Evolutionary conservation across 148 eudicot species (phyloP).

Genomic region (Heliosperma pusillum): DNA sequence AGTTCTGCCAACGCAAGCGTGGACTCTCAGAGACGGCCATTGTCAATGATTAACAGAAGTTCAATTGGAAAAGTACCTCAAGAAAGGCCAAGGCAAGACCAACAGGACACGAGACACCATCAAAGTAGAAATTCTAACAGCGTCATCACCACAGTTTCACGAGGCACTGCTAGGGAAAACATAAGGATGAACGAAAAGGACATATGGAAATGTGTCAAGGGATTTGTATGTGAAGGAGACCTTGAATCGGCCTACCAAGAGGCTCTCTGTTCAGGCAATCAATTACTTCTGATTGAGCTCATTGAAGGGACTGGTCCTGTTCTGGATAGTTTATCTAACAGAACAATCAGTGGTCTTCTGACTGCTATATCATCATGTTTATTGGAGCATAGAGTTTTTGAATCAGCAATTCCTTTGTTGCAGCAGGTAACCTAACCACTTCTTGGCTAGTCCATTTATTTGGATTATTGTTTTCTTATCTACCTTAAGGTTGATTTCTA

Average conservation of each 20-base stretch:
- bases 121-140: slow-evolving; percentile 35
- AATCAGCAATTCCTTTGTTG: slow-evolving; percentile 71
- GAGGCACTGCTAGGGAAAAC: slow-evolving; percentile 31
- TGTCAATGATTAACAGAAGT: slow-evolving; percentile 39
- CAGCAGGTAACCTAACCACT: slow-evolving; percentile 57
- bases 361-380: slow-evolving; percentile 47
- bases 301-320: slow-evolving; percentile 81
- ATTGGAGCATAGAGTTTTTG: slow-evolving; percentile 49
- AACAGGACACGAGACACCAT: slow-evolving; percentile 19
- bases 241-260: slow-evolving; percentile 73
- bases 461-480: not conserved
- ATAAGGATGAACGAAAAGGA: slow-evolving; percentile 33
- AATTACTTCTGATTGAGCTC: slow-evolving; percentile 62
- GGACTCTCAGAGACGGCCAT: slow-evolving; percentile 38
- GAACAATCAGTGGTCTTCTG: slow-evolving; percentile 53
- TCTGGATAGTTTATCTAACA: slow-evolving; percentile 59
- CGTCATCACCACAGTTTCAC: slow-evolving; percentile 26
- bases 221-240: slow-evolving; percentile 54
- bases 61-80: slow-evolving; percentile 28
- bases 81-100: slow-evolving; percentile 28
- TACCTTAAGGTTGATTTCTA: too few relatives aligned
- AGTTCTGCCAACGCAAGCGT: slow-evolving; percentile 29
- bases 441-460: not conserved
- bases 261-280: slow-evolving; percentile 61
- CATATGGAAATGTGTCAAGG: slow-evolving; percentile 49